These are phyloP conservation scores for Dactylis glomerata DNA, from an alignment of 176 grass and related monocot species.

Conservation along the genomic window DNA sequence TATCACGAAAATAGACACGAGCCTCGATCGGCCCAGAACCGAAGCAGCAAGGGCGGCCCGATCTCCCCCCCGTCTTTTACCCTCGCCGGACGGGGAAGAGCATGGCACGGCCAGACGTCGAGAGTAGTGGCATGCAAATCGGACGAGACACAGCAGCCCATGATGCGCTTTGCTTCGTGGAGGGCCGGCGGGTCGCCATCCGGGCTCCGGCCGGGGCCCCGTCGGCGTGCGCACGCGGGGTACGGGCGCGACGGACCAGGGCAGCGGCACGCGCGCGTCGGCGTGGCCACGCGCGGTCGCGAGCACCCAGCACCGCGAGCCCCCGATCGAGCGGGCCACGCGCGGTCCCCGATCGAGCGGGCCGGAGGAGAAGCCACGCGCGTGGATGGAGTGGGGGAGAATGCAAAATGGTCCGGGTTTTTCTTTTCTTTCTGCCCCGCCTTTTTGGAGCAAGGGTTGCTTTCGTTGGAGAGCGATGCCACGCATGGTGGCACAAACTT, in stretches of 20 bases:
- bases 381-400: neutral
- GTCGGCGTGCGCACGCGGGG: slow-evolving; percentile 2
- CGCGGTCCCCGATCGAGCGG: neutral
- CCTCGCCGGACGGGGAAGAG: neutral
- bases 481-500: neutral
- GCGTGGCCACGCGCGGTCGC: neutral
- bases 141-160: neutral
- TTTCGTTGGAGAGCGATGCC: neutral
- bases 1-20: neutral
- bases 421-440: neutral
- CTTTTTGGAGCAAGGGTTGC: neutral
- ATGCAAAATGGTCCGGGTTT: neutral
- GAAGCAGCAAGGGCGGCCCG: neutral
- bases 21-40: neutral
- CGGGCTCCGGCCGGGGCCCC: neutral
- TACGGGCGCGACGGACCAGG: neutral
- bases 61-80: neutral
- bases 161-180: neutral
- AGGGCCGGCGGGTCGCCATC: neutral
- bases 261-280: neutral
- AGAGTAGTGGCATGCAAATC: no score
- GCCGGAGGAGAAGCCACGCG: neutral
- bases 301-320: no score
- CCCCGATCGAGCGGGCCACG: neutral
- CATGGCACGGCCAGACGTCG: neutral